Evolutionary conservation across 1,139 yeast genomes (phyloP).

Genomic region (Zhuliangozyma parablackwelliae): DNA sequence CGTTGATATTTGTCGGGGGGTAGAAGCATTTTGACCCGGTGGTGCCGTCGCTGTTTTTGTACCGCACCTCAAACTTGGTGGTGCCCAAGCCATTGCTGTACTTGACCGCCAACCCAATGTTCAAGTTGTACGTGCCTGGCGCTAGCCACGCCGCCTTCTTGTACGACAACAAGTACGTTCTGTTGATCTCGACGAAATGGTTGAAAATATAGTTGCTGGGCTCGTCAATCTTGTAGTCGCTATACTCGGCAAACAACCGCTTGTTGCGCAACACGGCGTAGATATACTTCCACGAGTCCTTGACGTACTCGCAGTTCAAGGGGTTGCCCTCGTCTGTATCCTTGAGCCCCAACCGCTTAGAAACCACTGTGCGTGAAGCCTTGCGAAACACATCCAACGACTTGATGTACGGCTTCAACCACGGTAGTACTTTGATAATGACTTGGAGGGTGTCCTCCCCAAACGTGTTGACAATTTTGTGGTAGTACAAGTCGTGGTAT

Average conservation of each 20-base stretch:
- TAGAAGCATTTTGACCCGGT: slow-evolving; percentile 35
- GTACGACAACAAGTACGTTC: slow-evolving; percentile 48
- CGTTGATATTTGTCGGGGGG: slow-evolving; percentile 57
- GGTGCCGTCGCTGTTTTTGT: slow-evolving; percentile 18
- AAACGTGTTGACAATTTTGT: slow-evolving; percentile 37
- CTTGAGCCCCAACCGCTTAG: slow-evolving; percentile 23
- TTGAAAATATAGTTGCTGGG: slow-evolving; percentile 43
- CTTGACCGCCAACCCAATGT: slow-evolving; percentile 50
- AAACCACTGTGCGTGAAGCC: slow-evolving; percentile 29
- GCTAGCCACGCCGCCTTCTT: slow-evolving; percentile 45
- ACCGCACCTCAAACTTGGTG: slow-evolving; percentile 47
- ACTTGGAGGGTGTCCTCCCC: slow-evolving; percentile 35
- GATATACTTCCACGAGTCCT: slow-evolving; percentile 55
- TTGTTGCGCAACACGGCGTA: slow-evolving; percentile 48
- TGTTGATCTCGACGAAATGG: slow-evolving; percentile 43
- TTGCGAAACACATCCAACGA: slow-evolving; percentile 47
- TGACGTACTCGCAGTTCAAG: slow-evolving; percentile 26
- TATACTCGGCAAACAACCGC: slow-evolving; percentile 49
- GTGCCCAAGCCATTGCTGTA: slow-evolving; percentile 57
- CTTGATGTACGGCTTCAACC: slow-evolving; percentile 40
- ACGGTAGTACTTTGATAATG: slow-evolving; percentile 31
- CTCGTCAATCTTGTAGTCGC: slow-evolving; percentile 49
- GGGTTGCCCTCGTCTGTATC: slow-evolving; percentile 14
- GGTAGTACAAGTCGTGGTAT: slow-evolving; percentile 47
- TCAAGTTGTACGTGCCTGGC: slow-evolving; percentile 49